A percentile compares a stretch with the other conserved stretches of the same genome.
These are phyloP conservation scores for Phytophthora syringae DNA, from an alignment of 352 stramenopile species.

Conservation along the genomic window DNA sequence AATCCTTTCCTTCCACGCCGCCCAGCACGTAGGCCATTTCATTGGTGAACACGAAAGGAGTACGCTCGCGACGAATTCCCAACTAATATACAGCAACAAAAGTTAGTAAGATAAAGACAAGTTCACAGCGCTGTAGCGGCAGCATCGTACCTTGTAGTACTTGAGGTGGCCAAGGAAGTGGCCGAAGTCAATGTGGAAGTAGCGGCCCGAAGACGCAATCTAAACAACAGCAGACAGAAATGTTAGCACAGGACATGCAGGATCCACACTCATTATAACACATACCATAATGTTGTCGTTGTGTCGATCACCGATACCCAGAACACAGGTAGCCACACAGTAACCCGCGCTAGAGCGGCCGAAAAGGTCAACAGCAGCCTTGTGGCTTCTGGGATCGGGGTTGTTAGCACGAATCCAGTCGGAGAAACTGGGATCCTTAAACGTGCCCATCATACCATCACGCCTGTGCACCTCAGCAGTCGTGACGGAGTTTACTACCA, in stretches of 20 bases:
- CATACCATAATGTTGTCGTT: constrained; percentile 97
- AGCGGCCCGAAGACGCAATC: constrained; percentile 77
- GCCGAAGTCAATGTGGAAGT: constrained; percentile 92
- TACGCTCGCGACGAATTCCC: constrained; percentile 83
- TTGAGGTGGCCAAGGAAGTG: constrained; percentile 91
- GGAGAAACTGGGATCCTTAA: constrained; percentile 87
- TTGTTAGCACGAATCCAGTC: constrained; percentile 89
- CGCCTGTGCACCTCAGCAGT: constrained; percentile 91
- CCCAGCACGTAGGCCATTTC: constrained; percentile 90
- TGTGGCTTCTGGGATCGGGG: constrained; percentile 63
- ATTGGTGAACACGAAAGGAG: constrained; percentile 89
- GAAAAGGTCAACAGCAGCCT: constrained; percentile 86
- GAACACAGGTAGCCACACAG: constrained; percentile 94
- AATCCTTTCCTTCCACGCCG: constrained; percentile 77
- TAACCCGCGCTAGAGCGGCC: constrained; percentile 90
- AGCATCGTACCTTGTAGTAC: constrained; percentile 61
- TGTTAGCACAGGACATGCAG: neutral
- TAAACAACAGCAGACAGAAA: constrained; percentile 14
- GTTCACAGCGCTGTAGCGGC: neutral
- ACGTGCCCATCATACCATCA: constrained; percentile 81
- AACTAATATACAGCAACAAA: constrained; percentile 39
- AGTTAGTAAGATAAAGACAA: neutral
- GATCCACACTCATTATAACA: constrained; percentile 5
- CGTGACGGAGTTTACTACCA: constrained; percentile 94
- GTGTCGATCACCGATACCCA: constrained; percentile 95